Base-by-base conservation (phyloP, 164 flowering plant genomes). In the Santalum album region DNA sequence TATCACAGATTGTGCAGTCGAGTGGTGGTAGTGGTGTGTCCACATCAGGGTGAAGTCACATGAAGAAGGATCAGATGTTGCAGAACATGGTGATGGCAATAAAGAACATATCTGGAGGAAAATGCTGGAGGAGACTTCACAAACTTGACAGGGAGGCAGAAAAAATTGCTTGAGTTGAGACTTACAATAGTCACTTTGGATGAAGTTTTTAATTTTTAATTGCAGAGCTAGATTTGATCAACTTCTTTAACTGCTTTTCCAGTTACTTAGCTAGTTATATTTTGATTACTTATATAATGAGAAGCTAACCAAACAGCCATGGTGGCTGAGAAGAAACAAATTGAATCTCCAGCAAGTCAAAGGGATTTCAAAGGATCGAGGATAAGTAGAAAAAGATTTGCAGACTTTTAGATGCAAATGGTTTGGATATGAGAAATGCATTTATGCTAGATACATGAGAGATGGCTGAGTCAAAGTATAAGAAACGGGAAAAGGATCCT, bases 371-470 rank as follows among this genome's bases (percentile, higher is more conserved):
- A 44, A 44, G 22, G 48, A 7, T 44, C 1, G 48, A 44, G 44
- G 90, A 87, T 54, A 82, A 96, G 78, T 85, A 89, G 79, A 87
- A 87, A 65, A 92, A 87, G 65, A 83, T 89, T 59, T 96, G 99
- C 6, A 92, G 76, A 50, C 84, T 92, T 65, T 70, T 92, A 1
- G 99, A 89, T 70, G 88, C 97, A 39, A 89, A 89, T 72, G 96
- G 91, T 34, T 70, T 89, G n/a, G n/a, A n/a, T n/a, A n/a, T n/a
- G n/a, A n/a, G n/a, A n/a, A n/a, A n/a, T n/a, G n/a, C n/a, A n/a
- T n/a, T n/a, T n/a, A n/a, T n/a, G n/a, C n/a, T n/a, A n/a, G n/a
- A n/a, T n/a, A n/a, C n/a, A n/a, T n/a, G 67, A 44, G 48, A 44
- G 10, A 20, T 44, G 48, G 48, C 48, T 44, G 48, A 44, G 22